Conservation (phyloP, 495 filamentous ascomycete genomes). For the Aspergillus olivimuriae region DNA sequence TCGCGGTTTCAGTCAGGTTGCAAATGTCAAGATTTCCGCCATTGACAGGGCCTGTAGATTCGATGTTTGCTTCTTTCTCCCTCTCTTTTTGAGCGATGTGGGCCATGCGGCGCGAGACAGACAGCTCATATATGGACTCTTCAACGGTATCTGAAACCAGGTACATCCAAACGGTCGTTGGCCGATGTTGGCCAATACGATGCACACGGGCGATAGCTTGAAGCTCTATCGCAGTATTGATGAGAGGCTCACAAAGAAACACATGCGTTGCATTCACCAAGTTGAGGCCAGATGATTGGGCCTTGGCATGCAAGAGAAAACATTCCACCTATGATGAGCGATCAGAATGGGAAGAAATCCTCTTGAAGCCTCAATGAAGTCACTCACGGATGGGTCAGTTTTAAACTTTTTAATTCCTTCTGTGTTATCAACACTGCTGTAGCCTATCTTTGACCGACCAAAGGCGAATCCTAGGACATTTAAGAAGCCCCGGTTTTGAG, state of each 20-base stretch:
- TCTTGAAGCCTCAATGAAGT: neutral
- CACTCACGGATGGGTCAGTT: slow-evolving; percentile 54
- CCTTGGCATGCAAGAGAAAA: slow-evolving; percentile 82
- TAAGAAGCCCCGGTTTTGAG: slow-evolving; percentile 81
- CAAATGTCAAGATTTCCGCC: slow-evolving; percentile 17
- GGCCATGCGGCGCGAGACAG: slow-evolving; percentile 66
- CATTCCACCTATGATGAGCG: slow-evolving; percentile 53
- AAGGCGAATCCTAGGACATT: slow-evolving; percentile 64
- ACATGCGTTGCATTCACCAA: slow-evolving; percentile 90
- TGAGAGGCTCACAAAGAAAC: slow-evolving; percentile 86
- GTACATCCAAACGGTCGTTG: slow-evolving; percentile 95
- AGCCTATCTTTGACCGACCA: slow-evolving; percentile 59
- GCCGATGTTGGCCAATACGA: slow-evolving; percentile 79
- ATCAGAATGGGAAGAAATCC: neutral
- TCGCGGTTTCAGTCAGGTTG: slow-evolving; percentile 46
- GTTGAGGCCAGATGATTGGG: slow-evolving; percentile 82
- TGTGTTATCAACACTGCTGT: slow-evolving; percentile 54
- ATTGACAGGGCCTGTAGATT: slow-evolving; percentile 13
- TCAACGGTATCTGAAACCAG: slow-evolving; percentile 83
- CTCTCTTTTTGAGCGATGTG: slow-evolving; percentile 56
- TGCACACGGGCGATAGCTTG: slow-evolving; percentile 94
- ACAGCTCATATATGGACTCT: slow-evolving; percentile 80
- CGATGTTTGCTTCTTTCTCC: slow-evolving; percentile 15
- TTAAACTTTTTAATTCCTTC: slow-evolving; percentile 69
- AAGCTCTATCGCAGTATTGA: slow-evolving; percentile 88